Evolutionary conservation across 2,329 filamentous ascomycete species (phyloP), one percentile per base, ranked within the genome.

Genomic region (Leptographium wingfieldii): DNA sequence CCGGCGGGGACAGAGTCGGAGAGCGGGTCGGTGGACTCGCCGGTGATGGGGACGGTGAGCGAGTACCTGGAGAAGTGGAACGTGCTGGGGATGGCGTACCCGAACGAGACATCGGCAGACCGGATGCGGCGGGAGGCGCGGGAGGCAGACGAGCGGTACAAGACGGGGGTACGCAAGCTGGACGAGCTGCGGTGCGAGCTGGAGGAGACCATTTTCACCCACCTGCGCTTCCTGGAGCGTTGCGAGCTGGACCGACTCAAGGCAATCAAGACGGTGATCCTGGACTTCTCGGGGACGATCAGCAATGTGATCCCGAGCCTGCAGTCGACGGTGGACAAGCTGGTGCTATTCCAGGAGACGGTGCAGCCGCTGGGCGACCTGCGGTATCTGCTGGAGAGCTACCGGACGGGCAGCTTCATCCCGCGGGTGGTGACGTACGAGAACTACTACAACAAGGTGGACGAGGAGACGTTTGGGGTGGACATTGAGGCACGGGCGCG

Each of bases 311-410:
- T 99, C 64, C 95, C 94, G 22, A 95, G 89, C 69, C 77, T 99
- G 63, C 94, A 97, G 73, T 92, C 92, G 61, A 91, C 92, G 0
- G 91, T 99, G 29, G 94, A 99, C 75, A 91, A 95, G 70, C 96
- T 99, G 92, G 91, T 99, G 85, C 80, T 99, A 55, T 99, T 95
- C 75, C 94, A 99, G 72, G 94, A 99, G 77, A 97, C 94, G 0
- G 89, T 99, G n/a, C 94, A 97, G 72, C 94, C 94, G 6, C 72
- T 85, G 55, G 88, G 90, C 48, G 94, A 99, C 72, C 76, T 99
- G 66, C 83, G 94, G 64, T 99, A 97, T 72, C 81, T 99, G 62
- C 80, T 99, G 54, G 94, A 99, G 75, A 99, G 92, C 71, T 99
- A 99, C 74, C 87, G 92, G 64, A 99, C 94, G 7, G 94, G 94